Evolutionary conservation across 129 eudicot genomes (phyloP).

Genomic region (Centrapalus pauciflorus): DNA sequence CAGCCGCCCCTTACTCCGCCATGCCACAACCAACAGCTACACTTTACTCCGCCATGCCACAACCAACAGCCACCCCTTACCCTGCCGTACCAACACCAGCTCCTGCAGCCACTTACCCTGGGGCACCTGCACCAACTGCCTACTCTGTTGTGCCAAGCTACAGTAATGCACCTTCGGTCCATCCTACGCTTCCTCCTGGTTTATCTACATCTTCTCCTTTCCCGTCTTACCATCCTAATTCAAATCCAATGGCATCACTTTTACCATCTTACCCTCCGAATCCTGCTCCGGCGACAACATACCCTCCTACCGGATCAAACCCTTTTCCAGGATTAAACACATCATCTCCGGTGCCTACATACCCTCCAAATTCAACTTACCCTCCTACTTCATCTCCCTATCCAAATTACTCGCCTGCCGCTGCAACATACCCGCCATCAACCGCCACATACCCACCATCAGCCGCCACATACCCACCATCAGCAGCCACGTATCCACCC

Average conservation of each 20-base stretch:
- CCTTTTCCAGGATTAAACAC: constrained; percentile 29
- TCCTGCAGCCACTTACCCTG: constrained; percentile 19
- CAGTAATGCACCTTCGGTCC: constrained; percentile 21
- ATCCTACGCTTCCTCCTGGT: constrained; percentile 31
- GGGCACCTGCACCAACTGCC: constrained; percentile 16
- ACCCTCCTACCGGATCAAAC: constrained; percentile 31
- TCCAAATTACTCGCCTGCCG: not conserved
- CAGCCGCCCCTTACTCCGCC: constrained; percentile 20
- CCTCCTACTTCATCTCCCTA: constrained; percentile 17
- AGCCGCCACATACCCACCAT: not conserved
- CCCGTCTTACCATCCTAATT: constrained; percentile 30
- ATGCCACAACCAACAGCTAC: constrained; percentile 20
- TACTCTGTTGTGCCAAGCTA: not conserved
- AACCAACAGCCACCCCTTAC: constrained; percentile 22
- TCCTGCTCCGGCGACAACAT: not conserved
- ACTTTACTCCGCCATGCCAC: constrained; percentile 7
- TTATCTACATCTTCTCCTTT: constrained; percentile 18
- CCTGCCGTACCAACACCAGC: constrained; percentile 19
- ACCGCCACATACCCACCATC: constrained; percentile 11
- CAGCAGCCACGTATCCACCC: not conserved
- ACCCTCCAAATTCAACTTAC: constrained; percentile 25
- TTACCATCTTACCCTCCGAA: constrained; percentile 36
- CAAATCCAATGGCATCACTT: constrained; percentile 26
- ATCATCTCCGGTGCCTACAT: not conserved
- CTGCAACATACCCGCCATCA: not conserved